Evolutionary conservation across 2,329 filamentous ascomycete species (phyloP), one percentile per base, ranked within the genome.

Genomic region (Pochonia chlamydosporia): DNA sequence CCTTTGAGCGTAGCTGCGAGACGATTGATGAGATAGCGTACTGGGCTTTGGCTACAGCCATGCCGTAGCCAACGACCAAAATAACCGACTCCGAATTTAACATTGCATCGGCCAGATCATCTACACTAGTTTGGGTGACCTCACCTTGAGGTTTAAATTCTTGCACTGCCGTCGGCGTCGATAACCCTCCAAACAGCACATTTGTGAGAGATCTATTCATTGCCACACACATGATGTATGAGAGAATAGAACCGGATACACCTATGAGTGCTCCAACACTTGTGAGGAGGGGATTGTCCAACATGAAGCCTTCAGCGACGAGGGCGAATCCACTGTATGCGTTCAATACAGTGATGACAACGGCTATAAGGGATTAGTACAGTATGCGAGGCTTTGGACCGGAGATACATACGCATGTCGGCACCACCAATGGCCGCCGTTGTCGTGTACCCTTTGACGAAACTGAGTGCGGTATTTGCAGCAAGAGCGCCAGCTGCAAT

Each of bases 121-220:
- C 89, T 2, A 92, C 76, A 3, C 77, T 86, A 0, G 86, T 91
- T 61, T 88, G 83, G 0, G 84, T 89, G 13, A 95, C 81, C 47
- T 84, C 76, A 3, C 89, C 90, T 59, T 93, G 85, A 9, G 92
- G 85, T 66, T 91, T 87, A 59, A 81, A 84, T 52, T 89, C 81
- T 44, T 66, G 57, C 1, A 72, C 71, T 23, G 79, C 73, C 0
- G 78, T 70, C 0, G 84, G 77, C 0, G 84, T 73, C 0, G 85
- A 53, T 4, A 62, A 13, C 18, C 89, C 89, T 14, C 90, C 90
- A 54, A 96, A 95, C 0, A 96, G 72, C 0, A 95, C 90, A 53
- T 95, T 96, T 2, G 84, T 86, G n/a, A 95, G 74, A 0, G 86
- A 90, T 11, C 89, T 79, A 55, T 96, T 96, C 90, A 96, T 96